These are phyloP conservation scores for Penicillium angulare DNA, from an alignment of 495 filamentous ascomycete genomes.

Conservation along the genomic window DNA sequence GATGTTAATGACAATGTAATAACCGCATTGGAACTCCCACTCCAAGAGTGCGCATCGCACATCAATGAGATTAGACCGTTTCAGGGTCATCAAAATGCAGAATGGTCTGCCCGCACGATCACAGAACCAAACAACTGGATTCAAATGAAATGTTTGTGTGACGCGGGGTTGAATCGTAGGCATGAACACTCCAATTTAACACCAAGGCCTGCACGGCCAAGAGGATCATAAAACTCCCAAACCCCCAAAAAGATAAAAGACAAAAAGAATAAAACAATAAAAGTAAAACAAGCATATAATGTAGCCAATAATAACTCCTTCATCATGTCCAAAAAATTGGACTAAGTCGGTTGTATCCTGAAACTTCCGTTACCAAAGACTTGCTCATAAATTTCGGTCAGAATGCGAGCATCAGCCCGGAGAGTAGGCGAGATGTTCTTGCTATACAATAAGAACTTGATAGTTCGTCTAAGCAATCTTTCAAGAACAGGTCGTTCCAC, in stretches of 20 bases:
- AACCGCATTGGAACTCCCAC: conserved; percentile 1
- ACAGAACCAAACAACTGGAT: neutral
- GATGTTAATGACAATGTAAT: neutral
- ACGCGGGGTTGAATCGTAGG: too few species aligned
- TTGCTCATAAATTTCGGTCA: conserved; percentile 59
- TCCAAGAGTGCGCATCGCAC: neutral
- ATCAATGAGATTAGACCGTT: neutral
- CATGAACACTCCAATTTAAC: neutral
- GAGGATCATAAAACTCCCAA: neutral
- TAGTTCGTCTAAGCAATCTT: conserved; percentile 58
- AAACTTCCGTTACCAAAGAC: conserved; percentile 39
- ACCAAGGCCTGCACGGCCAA: neutral
- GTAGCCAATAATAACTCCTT: conserved; percentile 7
- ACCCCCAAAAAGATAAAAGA: neutral
- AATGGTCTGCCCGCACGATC: neutral
- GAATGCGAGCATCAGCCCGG: conserved; percentile 62
- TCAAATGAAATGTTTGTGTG: too few species aligned
- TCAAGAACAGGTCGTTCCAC: conserved; percentile 52
- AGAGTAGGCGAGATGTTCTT: conserved; percentile 67
- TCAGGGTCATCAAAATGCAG: conserved; percentile 12
- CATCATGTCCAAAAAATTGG: neutral
- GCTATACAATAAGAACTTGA: conserved; percentile 62
- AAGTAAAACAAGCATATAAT: conserved; percentile 3
- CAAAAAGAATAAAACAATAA: neutral
- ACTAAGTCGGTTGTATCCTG: neutral